A percentile compares a stretch with the other conserved stretches of the same genome.
These are phyloP conservation scores for Kuraishia ogatae DNA, from an alignment of 805 yeast species.

Conservation along the genomic window DNA sequence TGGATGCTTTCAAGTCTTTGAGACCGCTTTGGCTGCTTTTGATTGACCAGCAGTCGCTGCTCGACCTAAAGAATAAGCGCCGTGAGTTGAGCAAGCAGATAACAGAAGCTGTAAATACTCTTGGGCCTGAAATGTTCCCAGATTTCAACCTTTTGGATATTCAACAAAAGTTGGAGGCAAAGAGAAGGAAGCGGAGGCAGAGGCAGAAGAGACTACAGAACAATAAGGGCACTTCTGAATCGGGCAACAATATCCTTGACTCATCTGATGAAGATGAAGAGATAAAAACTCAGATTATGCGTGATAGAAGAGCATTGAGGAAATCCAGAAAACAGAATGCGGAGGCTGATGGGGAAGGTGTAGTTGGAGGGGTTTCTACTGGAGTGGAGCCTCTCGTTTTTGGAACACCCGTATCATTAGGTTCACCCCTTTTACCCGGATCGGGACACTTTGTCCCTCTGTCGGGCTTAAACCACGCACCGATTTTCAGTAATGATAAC, in stretches of 20 bases:
- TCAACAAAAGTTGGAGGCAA: constrained; percentile 27
- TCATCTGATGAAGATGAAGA: constrained; percentile 43
- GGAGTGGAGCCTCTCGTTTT: constrained; percentile 18
- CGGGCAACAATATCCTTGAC: constrained; percentile 9
- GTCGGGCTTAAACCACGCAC: constrained; percentile 38
- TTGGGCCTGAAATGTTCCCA: constrained; percentile 81
- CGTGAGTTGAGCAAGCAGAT: constrained; percentile 59
- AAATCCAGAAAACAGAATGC: constrained; percentile 9
- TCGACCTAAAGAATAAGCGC: constrained; percentile 54
- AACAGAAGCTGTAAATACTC: constrained; percentile 67
- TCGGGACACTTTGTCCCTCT: constrained; percentile 23
- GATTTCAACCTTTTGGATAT: constrained; percentile 60
- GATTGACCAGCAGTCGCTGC: constrained; percentile 46
- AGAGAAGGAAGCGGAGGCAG: constrained; percentile 17
- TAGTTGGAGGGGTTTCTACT: constrained; percentile 5
- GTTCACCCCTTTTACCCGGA: constrained; percentile 12
- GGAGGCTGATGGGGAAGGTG: constrained; percentile 13
- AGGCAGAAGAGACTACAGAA: constrained; percentile 16
- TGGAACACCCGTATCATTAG: background rate
- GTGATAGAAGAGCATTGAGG: constrained; percentile 29
- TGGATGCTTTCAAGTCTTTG: constrained; percentile 78
- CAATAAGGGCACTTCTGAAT: background rate
- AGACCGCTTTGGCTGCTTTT: constrained; percentile 70
- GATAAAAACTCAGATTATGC: constrained; percentile 34
- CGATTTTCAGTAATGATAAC: constrained; percentile 42